These are phyloP conservation scores for Cymodocea nodosa DNA, from an alignment of 116 monocot species.

Conservation along the genomic window DNA sequence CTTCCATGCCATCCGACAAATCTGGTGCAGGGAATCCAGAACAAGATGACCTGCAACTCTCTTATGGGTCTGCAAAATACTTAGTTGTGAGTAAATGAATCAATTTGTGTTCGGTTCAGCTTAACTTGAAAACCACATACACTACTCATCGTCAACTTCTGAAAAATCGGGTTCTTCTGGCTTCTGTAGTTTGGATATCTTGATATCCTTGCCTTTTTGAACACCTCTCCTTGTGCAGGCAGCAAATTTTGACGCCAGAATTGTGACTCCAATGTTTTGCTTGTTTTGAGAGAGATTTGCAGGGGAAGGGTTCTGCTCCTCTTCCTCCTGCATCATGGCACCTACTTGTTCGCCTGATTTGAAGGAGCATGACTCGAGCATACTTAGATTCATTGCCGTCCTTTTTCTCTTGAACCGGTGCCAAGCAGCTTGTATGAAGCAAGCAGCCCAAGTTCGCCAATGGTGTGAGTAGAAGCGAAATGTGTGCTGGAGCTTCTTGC, in stretches of 20 bases:
- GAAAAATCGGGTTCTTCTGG: constrained; percentile 81
- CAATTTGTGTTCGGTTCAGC: neutral
- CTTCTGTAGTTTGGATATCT: constrained; percentile 44
- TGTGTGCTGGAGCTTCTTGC: constrained; percentile 88
- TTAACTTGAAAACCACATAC: neutral
- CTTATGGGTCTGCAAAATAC: neutral
- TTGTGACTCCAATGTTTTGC: constrained; percentile 20
- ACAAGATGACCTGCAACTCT: neutral
- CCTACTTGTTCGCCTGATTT: constrained; percentile 20
- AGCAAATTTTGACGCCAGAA: constrained; percentile 28
- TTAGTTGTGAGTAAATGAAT: neutral
- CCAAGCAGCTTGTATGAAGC: constrained; percentile 92
- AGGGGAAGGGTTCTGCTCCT: constrained; percentile 2
- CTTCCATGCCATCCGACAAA: neutral
- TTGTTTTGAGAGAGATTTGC: constrained; percentile 11
- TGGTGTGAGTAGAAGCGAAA: constrained; percentile 82
- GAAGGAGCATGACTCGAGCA: constrained; percentile 45
- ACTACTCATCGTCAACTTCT: constrained; percentile 7
- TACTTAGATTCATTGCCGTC: constrained; percentile 37
- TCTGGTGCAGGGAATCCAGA: neutral
- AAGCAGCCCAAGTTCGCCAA: constrained; percentile 84
- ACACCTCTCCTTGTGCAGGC: constrained; percentile 28
- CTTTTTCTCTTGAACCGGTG: constrained; percentile 59
- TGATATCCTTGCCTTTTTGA: constrained; percentile 19
- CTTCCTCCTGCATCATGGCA: constrained; percentile 15